phyloP scores from a whole-genome alignment of 768 basidiomycete genomes.

The Pisolithus microcarpus region DNA sequence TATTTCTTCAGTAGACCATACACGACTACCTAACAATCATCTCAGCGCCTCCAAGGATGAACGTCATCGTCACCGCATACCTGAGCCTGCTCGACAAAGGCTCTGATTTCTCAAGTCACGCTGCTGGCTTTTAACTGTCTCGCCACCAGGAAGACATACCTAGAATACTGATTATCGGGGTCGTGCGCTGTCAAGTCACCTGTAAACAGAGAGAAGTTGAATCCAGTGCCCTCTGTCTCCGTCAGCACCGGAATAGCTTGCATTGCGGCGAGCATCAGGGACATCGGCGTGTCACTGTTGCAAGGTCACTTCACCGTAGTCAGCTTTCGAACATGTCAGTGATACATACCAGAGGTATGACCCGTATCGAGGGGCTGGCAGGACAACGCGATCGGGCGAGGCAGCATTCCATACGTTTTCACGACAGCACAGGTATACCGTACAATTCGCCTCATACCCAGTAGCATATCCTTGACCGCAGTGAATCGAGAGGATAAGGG shows the following conservation, averaged over 20 bases:
- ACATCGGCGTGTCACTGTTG: conserved; percentile 51
- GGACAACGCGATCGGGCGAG: conserved; percentile 41
- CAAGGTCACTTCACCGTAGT: neutral
- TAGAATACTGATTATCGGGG: conserved; percentile 54
- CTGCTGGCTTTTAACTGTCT: neutral
- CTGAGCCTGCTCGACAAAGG: conserved; percentile 54
- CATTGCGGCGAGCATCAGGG: conserved; percentile 51
- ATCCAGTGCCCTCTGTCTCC: conserved; percentile 49
- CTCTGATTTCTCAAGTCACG: conserved; percentile 27
- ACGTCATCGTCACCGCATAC: conserved; percentile 23
- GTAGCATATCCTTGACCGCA: conserved; percentile 48
- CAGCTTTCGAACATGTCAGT: neutral
- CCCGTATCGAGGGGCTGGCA: conserved; percentile 61
- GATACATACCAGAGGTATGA: conserved; percentile 41
- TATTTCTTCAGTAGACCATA: conserved; percentile 56
- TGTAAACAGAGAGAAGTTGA: conserved; percentile 62
- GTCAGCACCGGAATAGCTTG: conserved; percentile 61
- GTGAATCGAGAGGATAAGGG: neutral
- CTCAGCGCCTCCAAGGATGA: neutral
- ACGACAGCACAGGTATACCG: conserved; percentile 57
- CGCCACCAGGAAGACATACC: conserved; percentile 26
- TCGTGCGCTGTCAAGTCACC: conserved; percentile 74
- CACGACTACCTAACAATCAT: conserved; percentile 37
- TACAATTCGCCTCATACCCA: conserved; percentile 67
- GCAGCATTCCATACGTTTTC: conserved; percentile 37